phyloP scores from a whole-genome alignment of 2,329 filamentous ascomycete genomes.

The Rosellinia necatrix region DNA sequence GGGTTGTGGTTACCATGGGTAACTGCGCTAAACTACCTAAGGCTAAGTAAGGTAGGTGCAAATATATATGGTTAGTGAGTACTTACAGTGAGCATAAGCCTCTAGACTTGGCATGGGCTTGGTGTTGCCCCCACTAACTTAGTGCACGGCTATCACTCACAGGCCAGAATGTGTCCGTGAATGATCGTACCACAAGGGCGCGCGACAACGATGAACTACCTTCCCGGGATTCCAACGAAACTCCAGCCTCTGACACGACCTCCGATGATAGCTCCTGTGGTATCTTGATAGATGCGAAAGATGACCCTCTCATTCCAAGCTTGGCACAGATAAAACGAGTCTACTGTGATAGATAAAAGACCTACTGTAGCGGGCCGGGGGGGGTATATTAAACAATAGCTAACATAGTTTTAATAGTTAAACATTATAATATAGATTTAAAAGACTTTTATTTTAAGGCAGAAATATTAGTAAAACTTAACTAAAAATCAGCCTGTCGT shows the following conservation, averaged over 20 bases:
- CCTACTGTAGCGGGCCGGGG: neutral
- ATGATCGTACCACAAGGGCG: too few relatives aligned
- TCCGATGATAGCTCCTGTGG: neutral
- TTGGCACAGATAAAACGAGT: neutral
- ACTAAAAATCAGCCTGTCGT: neutral
- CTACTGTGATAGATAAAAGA: too few relatives aligned
- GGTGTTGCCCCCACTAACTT: too few relatives aligned
- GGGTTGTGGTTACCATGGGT: too few relatives aligned
- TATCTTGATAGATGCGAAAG: neutral
- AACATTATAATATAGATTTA: neutral
- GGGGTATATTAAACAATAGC: neutral
- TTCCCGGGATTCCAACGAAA: neutral
- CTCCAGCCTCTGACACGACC: neutral
- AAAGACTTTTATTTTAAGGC: neutral
- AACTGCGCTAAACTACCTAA: too few relatives aligned
- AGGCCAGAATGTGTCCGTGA: too few relatives aligned
- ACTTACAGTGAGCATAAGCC: too few relatives aligned
- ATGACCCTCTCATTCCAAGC: conserved; percentile 1
- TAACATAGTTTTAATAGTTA: neutral
- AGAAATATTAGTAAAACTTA: neutral
- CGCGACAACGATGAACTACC: neutral
- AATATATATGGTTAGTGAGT: too few relatives aligned
- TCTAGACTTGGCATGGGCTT: too few relatives aligned
- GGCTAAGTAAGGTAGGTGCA: too few relatives aligned
- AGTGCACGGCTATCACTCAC: too few relatives aligned